Base-by-base conservation (phyloP, 208 protist species). In the Entamoeba dispar region DNA sequence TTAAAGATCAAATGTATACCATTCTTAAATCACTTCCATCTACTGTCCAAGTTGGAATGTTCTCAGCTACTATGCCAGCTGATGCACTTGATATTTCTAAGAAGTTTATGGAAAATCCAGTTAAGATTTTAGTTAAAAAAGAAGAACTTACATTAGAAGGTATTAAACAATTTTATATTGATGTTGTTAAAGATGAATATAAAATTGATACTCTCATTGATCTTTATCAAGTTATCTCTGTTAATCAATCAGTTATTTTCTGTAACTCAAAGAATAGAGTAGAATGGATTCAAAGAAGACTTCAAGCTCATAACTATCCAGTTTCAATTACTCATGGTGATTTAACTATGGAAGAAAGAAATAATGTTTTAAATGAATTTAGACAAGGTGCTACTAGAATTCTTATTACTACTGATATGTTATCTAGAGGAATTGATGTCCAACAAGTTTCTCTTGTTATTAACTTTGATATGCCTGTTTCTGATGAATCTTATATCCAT, bases 1-100 rank as follows among this genome's bases (percentile, higher is more conserved):
- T 99, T 95, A 98, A 99, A 95, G 98, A 99, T 94, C 97, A 98
- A 93, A 96, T 99, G 92, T 43, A 31, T 1, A 43, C 12, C 6
- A 93, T 94, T 38, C 15, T 94, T 5, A 49, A 50, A 4, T 5
- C 47, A 34, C 10, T 94, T 15, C 94, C 94, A 34, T 43, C 93
- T 43, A 49, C n/a, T 73, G 31, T 91, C 27, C 73, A 93, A 73
- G 92, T 47, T 34, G 5, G 93, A 8, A n/a, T 95, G 47, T 94
- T 93, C 10, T 93, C 93, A 19, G 94, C 94, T 27, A 95, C 94
- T 5, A 12, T 93, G 52, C 19, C 50, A 4, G 5, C 10, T 8
- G 15, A 69, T 5, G 55, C 49, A 22, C 12, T 4, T 50, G 51
- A 73, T 10, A 31, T 93, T 14, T 22, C 86, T 61, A 38, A 34